Evolutionary conservation across 2,329 filamentous ascomycete species (phyloP), one percentile per base, ranked within the genome.

Genomic region (Podosphaera xanthii): DNA sequence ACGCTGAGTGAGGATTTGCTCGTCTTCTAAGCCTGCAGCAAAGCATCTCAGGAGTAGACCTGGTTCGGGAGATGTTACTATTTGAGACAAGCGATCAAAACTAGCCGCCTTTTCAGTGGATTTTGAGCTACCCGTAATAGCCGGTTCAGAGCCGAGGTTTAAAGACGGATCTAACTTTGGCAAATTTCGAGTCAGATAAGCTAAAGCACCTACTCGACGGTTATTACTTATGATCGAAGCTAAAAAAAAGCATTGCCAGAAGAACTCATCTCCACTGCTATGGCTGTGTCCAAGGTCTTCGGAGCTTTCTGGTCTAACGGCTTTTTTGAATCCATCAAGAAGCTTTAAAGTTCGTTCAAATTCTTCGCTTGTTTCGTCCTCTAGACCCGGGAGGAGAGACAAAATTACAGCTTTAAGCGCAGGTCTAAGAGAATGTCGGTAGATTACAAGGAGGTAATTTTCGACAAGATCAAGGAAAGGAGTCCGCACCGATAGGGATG

Each of bases 201-300:
- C 89, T 60, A 98, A 75, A 46, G 89, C 89, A 34, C 92, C 92
- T 63, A 87, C 82, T 59, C 92, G 82, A 61, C 91, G 79, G 61
- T 83, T 89, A 49, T 87, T 80, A 66, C 90, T 91, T 0, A 92
- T 96, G 61, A 98, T 92, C 22, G 87, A 85, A 8, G 91, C 88
- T 22, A 98, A 74, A 67, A 98, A 97, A 68, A 98, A 85, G 69
- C 89, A 96, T 72, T 98, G 92, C 92, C 92, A 98, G 70, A 97
- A 98, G 70, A 92, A 96, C 63, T 87, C 86, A 64, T 90, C 87
- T 8, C 82, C 82, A 7, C 77, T 77, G 53, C 74, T 79, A 70
- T 79, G 80, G 44, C 71, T 76, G 59, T 69, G 71, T 38, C 72
- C 79, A 63, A 75, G 75, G 59, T 71, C 73, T 63, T 77, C 72